These are phyloP conservation scores for Suhomyces faveliae DNA, from an alignment of 805 yeast species.

Conservation along the genomic window DNA sequence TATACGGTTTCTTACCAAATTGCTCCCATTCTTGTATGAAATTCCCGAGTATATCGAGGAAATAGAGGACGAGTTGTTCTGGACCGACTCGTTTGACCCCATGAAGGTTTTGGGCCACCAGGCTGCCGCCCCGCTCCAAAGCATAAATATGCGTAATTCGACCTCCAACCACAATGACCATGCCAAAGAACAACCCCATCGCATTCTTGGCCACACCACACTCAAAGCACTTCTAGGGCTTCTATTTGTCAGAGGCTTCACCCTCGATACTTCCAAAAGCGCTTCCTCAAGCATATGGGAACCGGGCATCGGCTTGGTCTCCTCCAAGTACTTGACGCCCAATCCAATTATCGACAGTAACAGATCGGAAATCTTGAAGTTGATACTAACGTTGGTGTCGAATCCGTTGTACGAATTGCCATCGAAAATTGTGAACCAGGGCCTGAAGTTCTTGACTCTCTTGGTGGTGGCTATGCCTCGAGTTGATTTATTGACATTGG, in stretches of 20 bases:
- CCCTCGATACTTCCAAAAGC: slow-evolving; percentile 28
- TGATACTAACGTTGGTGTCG: slow-evolving; percentile 61
- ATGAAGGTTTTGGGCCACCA: slow-evolving; percentile 1
- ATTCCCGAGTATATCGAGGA: slow-evolving; percentile 23
- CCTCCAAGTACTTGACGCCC: slow-evolving; percentile 24
- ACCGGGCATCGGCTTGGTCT: slow-evolving; percentile 20
- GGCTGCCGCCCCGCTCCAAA: background rate
- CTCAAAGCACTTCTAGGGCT: slow-evolving; percentile 35
- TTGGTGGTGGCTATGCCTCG: slow-evolving; percentile 52
- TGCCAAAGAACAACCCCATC: slow-evolving; percentile 10
- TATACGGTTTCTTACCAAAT: slow-evolving; percentile 58
- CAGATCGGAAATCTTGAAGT: slow-evolving; percentile 63
- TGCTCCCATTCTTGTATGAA: slow-evolving; percentile 71
- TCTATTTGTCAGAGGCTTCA: slow-evolving; percentile 58
- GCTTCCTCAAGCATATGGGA: slow-evolving; percentile 10
- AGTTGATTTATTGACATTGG: slow-evolving; percentile 46
- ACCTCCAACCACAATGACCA: background rate
- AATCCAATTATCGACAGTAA: slow-evolving; percentile 51
- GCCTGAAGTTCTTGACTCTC: slow-evolving; percentile 60
- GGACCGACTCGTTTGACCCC: slow-evolving; percentile 46
- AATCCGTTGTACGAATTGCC: slow-evolving; percentile 54
- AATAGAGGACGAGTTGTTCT: slow-evolving; percentile 29
- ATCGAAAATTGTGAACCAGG: slow-evolving; percentile 43
- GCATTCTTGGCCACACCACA: slow-evolving; percentile 12
- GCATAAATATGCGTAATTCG: background rate